Base-by-base conservation (phyloP, 441 rosid species). In the Macaranga tanarius region DNA sequence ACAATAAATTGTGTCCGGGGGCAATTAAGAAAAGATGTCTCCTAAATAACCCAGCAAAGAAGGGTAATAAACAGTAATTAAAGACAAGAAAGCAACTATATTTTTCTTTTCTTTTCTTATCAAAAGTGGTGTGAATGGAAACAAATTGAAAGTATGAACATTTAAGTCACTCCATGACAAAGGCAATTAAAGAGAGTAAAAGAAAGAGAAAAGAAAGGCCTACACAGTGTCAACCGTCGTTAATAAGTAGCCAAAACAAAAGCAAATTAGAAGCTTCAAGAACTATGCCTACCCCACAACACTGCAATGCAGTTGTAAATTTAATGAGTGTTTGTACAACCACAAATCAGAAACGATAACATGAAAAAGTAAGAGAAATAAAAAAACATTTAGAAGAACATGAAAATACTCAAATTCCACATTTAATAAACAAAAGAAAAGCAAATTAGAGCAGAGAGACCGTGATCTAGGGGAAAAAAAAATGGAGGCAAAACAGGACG, bases 101-200 rank as follows among this genome's bases (percentile, higher is more conserved):
- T 56, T 44, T 73, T 57, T 57, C 13, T 38, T 38, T 60, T 60
- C 26, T 62, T 2, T 19, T 40, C 81, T 75, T 48, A 72, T 69
- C 42, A 76, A 75, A 76, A 83, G 75, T 56, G 52, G 74, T 67
- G 74, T 67, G 82, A 79, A 67, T 42, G 66, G 63, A 79, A 80
- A 79, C 73, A 76, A 81, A 76, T 31, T 60, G 57, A 71, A 61
- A 77, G 69, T 45, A 73, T 57, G 84, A 68, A 75, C 79, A 76
- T 75, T 76, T 57, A 82, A 80, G 65, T 50, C 73, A 44, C 74
- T 25, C 7, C 51, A 67, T 54, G 82, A 77, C 73, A 74, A 63
- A 65, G 67, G 76, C 81, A 84, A 76, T 84, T 72, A 84, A 80
- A 80, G 77, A 78, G 75, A 66, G 74, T 48, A 67, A 68, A 75